A percentile compares a stretch with the other conserved stretches of the same genome.
Conservation (phyloP, 2,329 filamentous ascomycete genomes). For the Whalleya microplaca region DNA sequence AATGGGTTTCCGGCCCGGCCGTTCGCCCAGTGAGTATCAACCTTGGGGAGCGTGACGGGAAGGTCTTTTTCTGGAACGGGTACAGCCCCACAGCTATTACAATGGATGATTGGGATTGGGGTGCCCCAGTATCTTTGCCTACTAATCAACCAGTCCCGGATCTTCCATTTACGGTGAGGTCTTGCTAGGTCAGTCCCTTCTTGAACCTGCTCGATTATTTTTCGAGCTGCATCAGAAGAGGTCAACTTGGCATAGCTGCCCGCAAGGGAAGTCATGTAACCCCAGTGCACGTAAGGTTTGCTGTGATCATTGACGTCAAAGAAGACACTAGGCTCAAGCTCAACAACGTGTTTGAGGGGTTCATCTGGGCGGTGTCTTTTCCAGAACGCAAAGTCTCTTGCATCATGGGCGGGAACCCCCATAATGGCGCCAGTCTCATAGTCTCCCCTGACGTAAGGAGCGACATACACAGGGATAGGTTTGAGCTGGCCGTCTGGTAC, state of each 20-base stretch:
- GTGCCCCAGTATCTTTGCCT: constrained; percentile 93
- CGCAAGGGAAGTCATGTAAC: constrained; percentile 68
- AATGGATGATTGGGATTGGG: constrained; percentile 88
- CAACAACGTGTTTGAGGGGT: constrained; percentile 67
- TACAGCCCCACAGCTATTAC: constrained; percentile 73
- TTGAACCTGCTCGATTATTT: constrained; percentile 62
- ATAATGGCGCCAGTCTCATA: constrained; percentile 89
- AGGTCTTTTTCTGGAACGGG: constrained; percentile 77
- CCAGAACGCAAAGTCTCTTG: constrained; percentile 81
- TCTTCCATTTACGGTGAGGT: constrained; percentile 72
- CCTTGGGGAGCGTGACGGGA: constrained; percentile 73
- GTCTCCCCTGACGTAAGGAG: constrained; percentile 82
- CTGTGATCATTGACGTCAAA: constrained; percentile 45
- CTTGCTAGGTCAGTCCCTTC: constrained; percentile 59
- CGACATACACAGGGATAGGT: constrained; percentile 75
- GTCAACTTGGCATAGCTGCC: constrained; percentile 66
- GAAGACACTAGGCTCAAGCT: constrained; percentile 46
- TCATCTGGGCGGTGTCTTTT: constrained; percentile 65
- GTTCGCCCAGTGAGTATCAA: constrained; percentile 69
- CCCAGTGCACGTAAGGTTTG: constrained; percentile 66
- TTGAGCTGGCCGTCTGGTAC: constrained; percentile 55
- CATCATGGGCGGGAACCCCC: constrained; percentile 87
- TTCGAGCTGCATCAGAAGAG: constrained; percentile 64
- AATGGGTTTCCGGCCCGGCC: constrained; percentile 78
- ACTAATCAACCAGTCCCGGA: constrained; percentile 89